Evolutionary conservation across 2,329 filamentous ascomycete species (phyloP), one percentile per base, ranked within the genome.

Genomic region (Tolypocladium paradoxum): DNA sequence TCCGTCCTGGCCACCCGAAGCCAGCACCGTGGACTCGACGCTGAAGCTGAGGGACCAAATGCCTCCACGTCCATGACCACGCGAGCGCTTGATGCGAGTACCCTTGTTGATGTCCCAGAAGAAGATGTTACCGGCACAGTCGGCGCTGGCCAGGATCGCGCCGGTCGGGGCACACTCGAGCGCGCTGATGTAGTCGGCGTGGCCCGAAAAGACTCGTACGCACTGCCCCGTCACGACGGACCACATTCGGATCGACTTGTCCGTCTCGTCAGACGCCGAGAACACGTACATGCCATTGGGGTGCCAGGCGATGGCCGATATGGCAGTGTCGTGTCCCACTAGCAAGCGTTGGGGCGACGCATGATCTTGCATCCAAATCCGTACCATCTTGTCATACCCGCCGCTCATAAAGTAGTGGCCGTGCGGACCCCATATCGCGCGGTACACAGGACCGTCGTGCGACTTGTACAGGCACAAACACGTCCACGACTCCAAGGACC

Each of bases 181-280:
- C 0, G 90, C 82, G 16, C 87, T 95, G 65, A 97, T 84, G 63
- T 90, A 89, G 49, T 93, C 90, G 0, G 83, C 87, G 65, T 99
- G 93, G 1, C 93, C 93, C 0, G 88, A 90, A 65, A 97, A 96
- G 63, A 97, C 83, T 29, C 93, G 87, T 6, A 96, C 88, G 36
- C 90, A 90, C 56, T 85, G 84, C 31, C 93, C 93, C 9, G 87
- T 92, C 12, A 83, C 80, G n/a, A 96, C 82, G 11, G 90, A 85
- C 93, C 93, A 99, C 92, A 99, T 97, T 33, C 93, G 85, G 35
- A 97, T 88, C 0, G 90, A 93, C 68, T 92, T 92, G 69, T 99
- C 83, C 7, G 77, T 81, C 64, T 84, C 91, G 59, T 88, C 88
- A 14, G 90, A 95, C 4, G 88, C 90, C 0, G 93, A 96, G 69